Evolutionary conservation across 1,284 basidiomycete species (phyloP), one percentile per base, ranked within the genome.

Genomic region (Tilletia indica): DNA sequence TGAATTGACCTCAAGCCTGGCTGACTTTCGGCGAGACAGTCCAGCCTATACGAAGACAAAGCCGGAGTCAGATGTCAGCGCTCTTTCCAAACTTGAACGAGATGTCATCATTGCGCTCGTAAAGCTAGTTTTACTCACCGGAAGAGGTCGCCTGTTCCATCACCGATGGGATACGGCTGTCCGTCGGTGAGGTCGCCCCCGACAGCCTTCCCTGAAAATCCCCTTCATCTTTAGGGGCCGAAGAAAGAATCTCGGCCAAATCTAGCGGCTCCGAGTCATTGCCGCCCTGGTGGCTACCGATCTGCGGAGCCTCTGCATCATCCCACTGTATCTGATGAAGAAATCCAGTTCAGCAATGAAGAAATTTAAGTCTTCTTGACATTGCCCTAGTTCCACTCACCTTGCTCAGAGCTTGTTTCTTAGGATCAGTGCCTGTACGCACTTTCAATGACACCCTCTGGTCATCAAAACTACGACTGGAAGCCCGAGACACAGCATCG

Each of bases 1-100:
- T 72, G 73, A n/a, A 78, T 49, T 14, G 45, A 36, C 0, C 76
- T 76, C 11, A 78, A 58, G 12, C 70, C 49, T 34, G 70, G 71
- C 63, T 78, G 77, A 4, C 74, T 68, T 67, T 78, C 77, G 68
- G 68, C 76, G n/a, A 76, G 64, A 71, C 34, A 77, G 38, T 72
- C 73, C 58, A 78, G 68, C 3, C 72, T 72, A 51, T 58, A 31
- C 25, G 21, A 58, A n/a, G 25, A 71, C 71, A 25, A 56, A 47
- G 25, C 25, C 25, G 25, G 25, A 31, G 25, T 31, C 25, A 31
- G 1, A 31, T 31, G 25, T 31, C 25, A 70, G 70, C 58, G 49
- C 70, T n/a, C 39, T 70, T 67, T 67, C 69, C 42, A 25, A 38
- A 58, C 38, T 45, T 54, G 19, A 9, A 1, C 25, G n/a, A 2